A percentile compares a stretch with the other conserved stretches of the same genome.
Conservation (phyloP, 169 alveolate genomes). For the Babesia ovata region DNA sequence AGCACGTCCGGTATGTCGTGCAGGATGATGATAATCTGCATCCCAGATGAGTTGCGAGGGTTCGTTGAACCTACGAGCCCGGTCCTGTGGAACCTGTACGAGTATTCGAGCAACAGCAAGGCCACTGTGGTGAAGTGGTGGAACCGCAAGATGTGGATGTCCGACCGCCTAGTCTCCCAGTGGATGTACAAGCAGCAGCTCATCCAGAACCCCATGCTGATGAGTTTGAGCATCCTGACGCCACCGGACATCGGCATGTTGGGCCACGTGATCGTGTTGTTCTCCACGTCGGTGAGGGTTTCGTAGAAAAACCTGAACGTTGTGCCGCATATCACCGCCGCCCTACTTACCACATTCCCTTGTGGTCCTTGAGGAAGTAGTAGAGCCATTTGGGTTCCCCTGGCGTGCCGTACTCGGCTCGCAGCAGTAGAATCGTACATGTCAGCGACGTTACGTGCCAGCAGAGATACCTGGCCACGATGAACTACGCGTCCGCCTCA, state of each 20-base stretch:
- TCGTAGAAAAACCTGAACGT: constrained; percentile 49
- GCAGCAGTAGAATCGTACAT: constrained; percentile 19
- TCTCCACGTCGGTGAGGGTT: constrained; percentile 9
- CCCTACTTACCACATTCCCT: constrained; percentile 52
- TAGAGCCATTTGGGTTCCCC: constrained; percentile 47
- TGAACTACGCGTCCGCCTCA: too few species aligned
- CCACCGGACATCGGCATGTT: constrained; percentile 27
- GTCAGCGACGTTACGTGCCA: constrained; percentile 58
- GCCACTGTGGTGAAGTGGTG: constrained; percentile 62
- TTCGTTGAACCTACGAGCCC: constrained; percentile 26
- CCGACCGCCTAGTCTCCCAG: constrained; percentile 71
- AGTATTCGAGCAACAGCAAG: constrained; percentile 32
- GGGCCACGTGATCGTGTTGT: constrained; percentile 51
- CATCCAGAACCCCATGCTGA: constrained; percentile 64
- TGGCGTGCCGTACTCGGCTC: constrained; percentile 45
- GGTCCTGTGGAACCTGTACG: constrained; percentile 61
- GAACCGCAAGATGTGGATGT: constrained; percentile 55
- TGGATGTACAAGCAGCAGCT: constrained; percentile 52
- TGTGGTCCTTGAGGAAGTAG: constrained; percentile 47
- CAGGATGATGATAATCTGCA: constrained; percentile 60
- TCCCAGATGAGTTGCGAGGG: too few species aligned
- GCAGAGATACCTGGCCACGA: constrained; percentile 38
- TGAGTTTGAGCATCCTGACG: constrained; percentile 18
- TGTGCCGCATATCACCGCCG: too few species aligned
- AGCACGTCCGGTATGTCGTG: constrained; percentile 80